Evolutionary conservation across 495 filamentous ascomycete genomes (phyloP), one percentile per base, ranked within the genome.

Genomic region (Daldinia loculata): DNA sequence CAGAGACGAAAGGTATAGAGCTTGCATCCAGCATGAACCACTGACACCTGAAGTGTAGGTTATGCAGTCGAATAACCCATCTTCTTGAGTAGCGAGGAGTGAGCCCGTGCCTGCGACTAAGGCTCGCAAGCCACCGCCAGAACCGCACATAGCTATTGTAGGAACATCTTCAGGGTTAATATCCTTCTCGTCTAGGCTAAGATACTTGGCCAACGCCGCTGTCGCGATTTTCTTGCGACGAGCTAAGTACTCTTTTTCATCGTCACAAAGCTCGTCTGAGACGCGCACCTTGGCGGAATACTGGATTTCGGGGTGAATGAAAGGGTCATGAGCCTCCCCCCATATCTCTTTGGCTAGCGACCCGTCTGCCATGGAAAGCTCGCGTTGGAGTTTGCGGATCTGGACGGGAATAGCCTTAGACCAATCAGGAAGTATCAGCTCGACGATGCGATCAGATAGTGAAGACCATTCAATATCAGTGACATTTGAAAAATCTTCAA

Each of bases 31-130:
- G 77, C 95, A 98, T 70, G 92, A 95, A 4, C 95, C 95, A 74
- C 92, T 95, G 15, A 99, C 95, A 7, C 95, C 95, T 26, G 95
- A 93, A 0, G 93, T 94, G 74, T 99, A 99, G 0, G 94, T 99
- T 0, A 91, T 86, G 77, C 94, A 97, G 76, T 97, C 93, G 77
- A 95, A 97, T 0, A 99, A 82, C 0, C 95, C 95, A 53, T 90
- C 89, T 78, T 97, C 92, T 27, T 91, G 85, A 4, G 93, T 85
- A 32, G 92, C 92, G 14, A 94, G 80, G 60, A 93, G 91, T 1
- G 93, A 97, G 12, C 94, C 92, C 0, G 92, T 87, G 0, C 95
- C 93, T 14, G 95, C 95, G 8, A 98, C 92, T 55, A 99, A 84
- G 0, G 95, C 95, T 30, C 95, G 84, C 19, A 99, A 80, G 6